Base-by-base conservation (phyloP, 164 flowering plant genomes). In the Piper betle region DNA sequence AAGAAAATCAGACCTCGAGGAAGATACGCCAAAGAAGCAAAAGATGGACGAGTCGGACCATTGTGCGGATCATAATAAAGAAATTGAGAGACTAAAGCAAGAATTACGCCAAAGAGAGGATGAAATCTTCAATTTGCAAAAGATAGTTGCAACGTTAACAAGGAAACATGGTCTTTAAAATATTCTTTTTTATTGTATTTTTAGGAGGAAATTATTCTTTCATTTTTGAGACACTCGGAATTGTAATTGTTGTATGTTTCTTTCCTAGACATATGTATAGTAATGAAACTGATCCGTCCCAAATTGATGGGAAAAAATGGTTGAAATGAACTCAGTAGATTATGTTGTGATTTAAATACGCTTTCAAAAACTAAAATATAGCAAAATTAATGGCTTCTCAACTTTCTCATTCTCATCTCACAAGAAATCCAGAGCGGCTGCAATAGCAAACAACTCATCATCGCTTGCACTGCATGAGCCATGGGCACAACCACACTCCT, bases 111-210 rank as follows among this genome's bases (percentile, higher is more conserved):
- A 68, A 58, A 83, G 70, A 70, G 85, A 85, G 59, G 57, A 64
- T 16, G 77, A 80, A 64, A 66, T 81, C 8, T 33, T 69, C 6
- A 64, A 19, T 54, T 76, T 83, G 80, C 75, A 83, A 16, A 84
- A 79, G 79, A 75, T 80, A 13, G 64, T 88, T 37, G 56, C 81
- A 53, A 65, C 77, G 19, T 79, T 85, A 13, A 77, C 74, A 56
- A 82, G 81, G 78, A 83, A 83, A 72, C 78, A 79, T 62, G 78
- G 83, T 16, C 77, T 78, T 20, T 84, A 70, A 66, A 58, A 16
- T 55, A 2, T 4, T 58, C 6, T 40, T 54, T 54, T 4, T 54
- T 11, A 42, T 12, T 46, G 50, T 46, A 2, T 18, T 25, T 54
- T n/a, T 16, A 18, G 16, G 25, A n/a, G 25, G 57, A 4, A 54